These are phyloP conservation scores for Coffea humblotiana DNA, from an alignment of 305 asterid genomes.

Conservation along the genomic window DNA sequence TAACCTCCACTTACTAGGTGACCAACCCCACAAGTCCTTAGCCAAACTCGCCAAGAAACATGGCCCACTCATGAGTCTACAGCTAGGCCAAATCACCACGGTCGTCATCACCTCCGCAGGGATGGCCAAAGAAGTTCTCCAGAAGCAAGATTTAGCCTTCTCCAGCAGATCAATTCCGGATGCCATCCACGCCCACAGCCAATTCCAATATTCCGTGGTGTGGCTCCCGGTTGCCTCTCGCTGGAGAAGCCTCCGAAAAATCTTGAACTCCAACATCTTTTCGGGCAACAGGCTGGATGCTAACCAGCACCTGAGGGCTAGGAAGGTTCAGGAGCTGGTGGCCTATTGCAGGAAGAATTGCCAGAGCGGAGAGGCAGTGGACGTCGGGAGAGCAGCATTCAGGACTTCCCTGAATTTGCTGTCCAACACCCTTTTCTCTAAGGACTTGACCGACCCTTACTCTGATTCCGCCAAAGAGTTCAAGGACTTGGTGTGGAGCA, in stretches of 20 bases:
- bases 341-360: conserved; percentile 23
- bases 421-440: conserved; percentile 37
- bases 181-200: conserved; percentile 36
- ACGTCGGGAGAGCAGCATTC: conserved; percentile 30
- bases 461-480: conserved; percentile 36
- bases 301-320: conserved; percentile 24
- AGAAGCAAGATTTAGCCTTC: conserved; percentile 37
- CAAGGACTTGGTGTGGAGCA: conserved; percentile 27
- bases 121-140: conserved; percentile 36
- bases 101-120: conserved; percentile 38
- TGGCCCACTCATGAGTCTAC: conserved; percentile 45
- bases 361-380: conserved; percentile 27
- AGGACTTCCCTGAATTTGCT: conserved; percentile 32
- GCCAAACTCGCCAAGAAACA: conserved; percentile 35
- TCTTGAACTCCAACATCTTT: conserved; percentile 41
- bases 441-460: conserved; percentile 30
- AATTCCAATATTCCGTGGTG: conserved; percentile 24
- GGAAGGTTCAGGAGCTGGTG: conserved; percentile 28
- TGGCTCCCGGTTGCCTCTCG: conserved; percentile 30
- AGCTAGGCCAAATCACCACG: conserved; percentile 35
- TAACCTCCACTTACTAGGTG: conserved; percentile 39
- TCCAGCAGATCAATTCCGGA: conserved; percentile 32
- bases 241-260: conserved; percentile 44
- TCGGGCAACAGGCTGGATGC: conserved; percentile 37
- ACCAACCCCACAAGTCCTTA: conserved; percentile 38